Conservation (phyloP, 164 flowering plant genomes). For the Berberis thunbergii region DNA sequence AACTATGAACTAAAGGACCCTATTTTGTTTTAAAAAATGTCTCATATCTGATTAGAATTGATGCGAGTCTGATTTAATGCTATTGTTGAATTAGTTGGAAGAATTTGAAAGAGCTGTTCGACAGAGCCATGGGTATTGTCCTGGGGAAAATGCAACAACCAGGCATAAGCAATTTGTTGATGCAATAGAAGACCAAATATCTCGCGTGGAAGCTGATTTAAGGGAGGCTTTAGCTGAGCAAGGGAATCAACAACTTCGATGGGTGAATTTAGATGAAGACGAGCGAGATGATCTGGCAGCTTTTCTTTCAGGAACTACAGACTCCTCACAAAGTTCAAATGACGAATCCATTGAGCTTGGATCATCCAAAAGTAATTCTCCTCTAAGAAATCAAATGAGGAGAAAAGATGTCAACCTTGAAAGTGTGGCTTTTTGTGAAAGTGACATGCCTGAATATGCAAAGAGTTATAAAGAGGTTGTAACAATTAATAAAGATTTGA, state of each 20-base stretch:
- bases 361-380: neutral
- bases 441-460: constrained; percentile 7
- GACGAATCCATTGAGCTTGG: constrained; percentile 12
- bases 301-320: constrained; percentile 63
- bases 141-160: constrained; percentile 32
- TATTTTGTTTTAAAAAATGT: too few relatives aligned
- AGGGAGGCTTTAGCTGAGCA: constrained; percentile 31
- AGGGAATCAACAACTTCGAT: constrained; percentile 53
- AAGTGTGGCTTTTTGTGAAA: constrained; percentile 9
- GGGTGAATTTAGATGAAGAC: constrained; percentile 73
- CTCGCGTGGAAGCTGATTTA: constrained; percentile 45
- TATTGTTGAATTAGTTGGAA: constrained; percentile 48
- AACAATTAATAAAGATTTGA: constrained; percentile 22
- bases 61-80: neutral
- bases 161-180: constrained; percentile 65
- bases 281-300: constrained; percentile 73
- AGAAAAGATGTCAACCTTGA: constrained; percentile 13
- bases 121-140: constrained; percentile 38
- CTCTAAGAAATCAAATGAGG: neutral
- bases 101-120: constrained; percentile 87
- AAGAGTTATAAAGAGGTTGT: constrained; percentile 24
- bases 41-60: neutral
- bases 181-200: constrained; percentile 65
- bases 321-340: constrained; percentile 16
- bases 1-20: neutral